Percentiles rank a stretch among this genome's conserved stretches.
phyloP scores from a whole-genome alignment of 345 rosid genomes.

The Leavenworthia alabamica region DNA sequence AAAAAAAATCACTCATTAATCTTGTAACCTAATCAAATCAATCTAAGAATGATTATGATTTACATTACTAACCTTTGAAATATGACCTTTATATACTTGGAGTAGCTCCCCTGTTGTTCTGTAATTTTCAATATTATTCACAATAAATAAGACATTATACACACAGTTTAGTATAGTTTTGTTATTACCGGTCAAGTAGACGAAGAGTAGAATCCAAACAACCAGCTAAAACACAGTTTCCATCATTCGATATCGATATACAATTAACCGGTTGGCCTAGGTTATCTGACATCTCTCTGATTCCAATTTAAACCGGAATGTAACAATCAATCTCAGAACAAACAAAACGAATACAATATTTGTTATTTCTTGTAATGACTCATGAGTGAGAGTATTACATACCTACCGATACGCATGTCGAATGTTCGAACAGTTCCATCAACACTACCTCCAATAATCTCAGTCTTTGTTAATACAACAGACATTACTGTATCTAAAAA shows the following conservation, averaged over 20 bases:
- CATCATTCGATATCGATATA: conserved; percentile 84
- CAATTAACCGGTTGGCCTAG: conserved; percentile 95
- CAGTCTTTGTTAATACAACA: conserved; percentile 82
- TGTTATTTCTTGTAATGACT: background rate
- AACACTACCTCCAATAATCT: conserved; percentile 92
- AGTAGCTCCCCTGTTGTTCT: conserved; percentile 78
- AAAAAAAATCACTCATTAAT: background rate
- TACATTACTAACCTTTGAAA: conserved; percentile 85
- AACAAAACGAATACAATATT: background rate
- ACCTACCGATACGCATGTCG: conserved; percentile 93
- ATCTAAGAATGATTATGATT: too few species aligned
- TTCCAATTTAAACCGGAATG: background rate
- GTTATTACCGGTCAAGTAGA: conserved; percentile 70
- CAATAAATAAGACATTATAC: background rate
- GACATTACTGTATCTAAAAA: conserved; percentile 94
- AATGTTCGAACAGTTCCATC: conserved; percentile 98
- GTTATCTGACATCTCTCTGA: conserved; percentile 78
- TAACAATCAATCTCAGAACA: background rate
- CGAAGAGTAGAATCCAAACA: conserved; percentile 87
- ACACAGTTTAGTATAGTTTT: background rate
- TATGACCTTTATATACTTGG: conserved; percentile 91
- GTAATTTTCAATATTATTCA: conserved; percentile 21
- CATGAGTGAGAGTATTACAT: conserved; percentile 19
- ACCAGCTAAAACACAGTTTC: conserved; percentile 81
- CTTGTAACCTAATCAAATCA: too few species aligned